These are phyloP conservation scores for Cryphonectria naterciae DNA, from an alignment of 2,329 filamentous ascomycete genomes.

Conservation along the genomic window DNA sequence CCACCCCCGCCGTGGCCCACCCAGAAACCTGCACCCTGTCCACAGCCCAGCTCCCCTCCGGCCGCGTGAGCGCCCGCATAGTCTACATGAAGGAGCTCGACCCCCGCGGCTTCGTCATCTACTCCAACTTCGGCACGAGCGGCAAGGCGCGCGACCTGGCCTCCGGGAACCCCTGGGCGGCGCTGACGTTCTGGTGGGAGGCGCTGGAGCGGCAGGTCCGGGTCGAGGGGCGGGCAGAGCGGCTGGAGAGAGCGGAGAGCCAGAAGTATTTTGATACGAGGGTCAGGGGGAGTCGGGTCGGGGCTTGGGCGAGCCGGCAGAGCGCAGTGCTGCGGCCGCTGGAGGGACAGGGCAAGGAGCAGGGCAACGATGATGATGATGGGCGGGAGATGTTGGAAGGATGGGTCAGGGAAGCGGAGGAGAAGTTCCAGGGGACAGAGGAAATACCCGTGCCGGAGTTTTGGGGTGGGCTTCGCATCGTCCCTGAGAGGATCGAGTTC, in stretches of 20 bases:
- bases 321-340: slow-evolving; percentile 69
- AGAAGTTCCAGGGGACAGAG: slow-evolving; percentile 73
- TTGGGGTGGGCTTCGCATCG: slow-evolving; percentile 88
- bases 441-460: slow-evolving; percentile 89
- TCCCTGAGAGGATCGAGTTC: slow-evolving; percentile 89
- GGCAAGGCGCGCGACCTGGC: slow-evolving; percentile 69
- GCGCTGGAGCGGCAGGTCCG: slow-evolving; percentile 85
- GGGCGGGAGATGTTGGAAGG: slow-evolving; percentile 75
- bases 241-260: slow-evolving; percentile 72
- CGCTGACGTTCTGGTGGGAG: slow-evolving; percentile 90
- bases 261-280: slow-evolving; percentile 69
- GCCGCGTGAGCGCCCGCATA: slow-evolving; percentile 80
- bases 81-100: slow-evolving; percentile 98
- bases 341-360: slow-evolving; percentile 31
- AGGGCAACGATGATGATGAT: slow-evolving; percentile 56
- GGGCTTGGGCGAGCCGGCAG: slow-evolving; percentile 93
- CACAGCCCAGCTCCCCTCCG: slow-evolving; percentile 81
- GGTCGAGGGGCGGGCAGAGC: slow-evolving; percentile 76
- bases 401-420: slow-evolving; percentile 77
- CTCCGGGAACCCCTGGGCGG: slow-evolving; percentile 72
- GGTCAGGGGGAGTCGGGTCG: slow-evolving; percentile 80
- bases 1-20: slow-evolving; percentile 60
- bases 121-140: slow-evolving; percentile 87
- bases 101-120: slow-evolving; percentile 80
- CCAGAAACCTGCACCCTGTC: slow-evolving; percentile 89